A percentile compares a stretch with the other conserved stretches of the same genome.
Evolutionary conservation across 345 rosid genomes (phyloP).

Genomic region (Hibiscus syriacus): DNA sequence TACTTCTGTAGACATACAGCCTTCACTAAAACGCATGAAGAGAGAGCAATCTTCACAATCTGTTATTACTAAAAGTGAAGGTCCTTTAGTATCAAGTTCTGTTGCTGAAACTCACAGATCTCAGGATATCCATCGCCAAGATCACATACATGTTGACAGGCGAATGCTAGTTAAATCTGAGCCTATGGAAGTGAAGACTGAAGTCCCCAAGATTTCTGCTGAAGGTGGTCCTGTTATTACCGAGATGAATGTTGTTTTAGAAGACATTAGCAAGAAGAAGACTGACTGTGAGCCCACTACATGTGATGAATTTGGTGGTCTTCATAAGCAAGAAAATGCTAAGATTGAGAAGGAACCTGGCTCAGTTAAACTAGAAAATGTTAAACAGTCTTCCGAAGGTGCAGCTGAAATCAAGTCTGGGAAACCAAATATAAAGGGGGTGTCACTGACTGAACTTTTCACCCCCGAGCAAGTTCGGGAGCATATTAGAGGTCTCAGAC

Average conservation of each 20-base stretch:
- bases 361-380: constrained; percentile 35
- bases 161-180: constrained; percentile 42
- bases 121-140: constrained; percentile 44
- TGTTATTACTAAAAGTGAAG: constrained; percentile 37
- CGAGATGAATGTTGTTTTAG: constrained; percentile 47
- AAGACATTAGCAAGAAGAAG: constrained; percentile 34
- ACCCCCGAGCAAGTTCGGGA: constrained; percentile 96
- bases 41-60: constrained; percentile 55
- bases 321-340: constrained; percentile 37
- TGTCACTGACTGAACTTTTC: constrained; percentile 87
- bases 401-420: constrained; percentile 58
- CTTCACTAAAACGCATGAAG: constrained; percentile 77
- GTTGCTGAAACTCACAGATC: constrained; percentile 29
- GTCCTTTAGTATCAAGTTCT: constrained; percentile 32
- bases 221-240: constrained; percentile 37
- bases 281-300: constrained; percentile 35
- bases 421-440: constrained; percentile 94
- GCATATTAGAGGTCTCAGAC: constrained; percentile 93
- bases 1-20: constrained; percentile 49
- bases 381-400: constrained; percentile 48
- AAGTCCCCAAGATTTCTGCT: constrained; percentile 40
- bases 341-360: constrained; percentile 51
- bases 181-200: constrained; percentile 49
- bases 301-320: constrained; percentile 23
- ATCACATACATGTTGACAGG: constrained; percentile 33